Percentiles rank a stretch among this genome's conserved stretches.
Evolutionary conservation across 495 filamentous ascomycete genomes (phyloP).

Genomic region (Wilcoxina mikolae): DNA sequence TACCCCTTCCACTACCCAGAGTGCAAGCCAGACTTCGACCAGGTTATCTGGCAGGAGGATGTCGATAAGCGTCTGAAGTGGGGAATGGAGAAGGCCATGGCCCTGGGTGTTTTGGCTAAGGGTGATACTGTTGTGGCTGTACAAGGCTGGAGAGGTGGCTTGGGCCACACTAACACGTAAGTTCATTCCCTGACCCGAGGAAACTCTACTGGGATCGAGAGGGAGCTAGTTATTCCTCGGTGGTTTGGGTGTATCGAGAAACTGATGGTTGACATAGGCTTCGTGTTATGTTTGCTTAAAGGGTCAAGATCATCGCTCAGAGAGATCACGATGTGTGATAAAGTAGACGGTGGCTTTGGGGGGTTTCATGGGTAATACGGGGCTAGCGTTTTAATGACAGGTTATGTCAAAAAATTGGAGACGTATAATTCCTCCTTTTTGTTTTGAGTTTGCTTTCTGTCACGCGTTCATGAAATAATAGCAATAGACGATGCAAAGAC

Average conservation of each 20-base stretch:
- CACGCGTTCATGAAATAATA: too few species aligned
- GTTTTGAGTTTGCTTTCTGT: too few species aligned
- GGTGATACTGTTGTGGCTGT: conserved; percentile 85
- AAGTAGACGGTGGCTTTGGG: neutral
- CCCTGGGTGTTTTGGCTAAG: conserved; percentile 65
- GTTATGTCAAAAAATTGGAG: too few species aligned
- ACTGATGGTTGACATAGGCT: neutral
- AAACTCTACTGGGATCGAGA: neutral
- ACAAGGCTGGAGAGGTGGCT: conserved; percentile 93
- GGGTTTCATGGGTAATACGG: neutral
- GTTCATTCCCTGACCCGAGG: conserved; percentile 8
- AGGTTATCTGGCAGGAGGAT: conserved; percentile 92
- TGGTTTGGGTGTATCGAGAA: neutral
- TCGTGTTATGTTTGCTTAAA: neutral
- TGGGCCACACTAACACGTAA: conserved; percentile 92
- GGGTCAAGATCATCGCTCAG: neutral
- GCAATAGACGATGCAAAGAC: too few species aligned
- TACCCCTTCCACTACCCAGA: conserved; percentile 93
- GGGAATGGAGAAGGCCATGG: conserved; percentile 72
- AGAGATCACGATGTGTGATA: neutral
- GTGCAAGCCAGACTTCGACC: conserved; percentile 79
- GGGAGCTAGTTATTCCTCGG: neutral
- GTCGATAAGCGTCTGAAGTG: conserved; percentile 93
- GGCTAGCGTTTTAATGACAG: too few species aligned
- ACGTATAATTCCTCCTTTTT: too few species aligned